Percentiles rank a stretch among this genome's conserved stretches.
Conservation (phyloP, 108 stramenopile species). For the Conticribra weissflogii region DNA sequence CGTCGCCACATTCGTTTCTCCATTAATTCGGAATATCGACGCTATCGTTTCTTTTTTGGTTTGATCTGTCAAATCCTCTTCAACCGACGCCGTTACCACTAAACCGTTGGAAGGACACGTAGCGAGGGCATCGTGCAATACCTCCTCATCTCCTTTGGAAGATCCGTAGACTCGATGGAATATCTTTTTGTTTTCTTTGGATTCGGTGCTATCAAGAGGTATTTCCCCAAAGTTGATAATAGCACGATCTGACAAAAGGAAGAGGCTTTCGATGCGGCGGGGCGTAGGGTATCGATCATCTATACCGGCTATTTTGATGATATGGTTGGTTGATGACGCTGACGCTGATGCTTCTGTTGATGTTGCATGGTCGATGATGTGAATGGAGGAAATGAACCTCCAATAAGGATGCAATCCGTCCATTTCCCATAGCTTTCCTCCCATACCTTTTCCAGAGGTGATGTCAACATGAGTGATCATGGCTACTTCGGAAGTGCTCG, state of each 20-base stretch:
- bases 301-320: constrained; percentile 25
- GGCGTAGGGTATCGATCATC: constrained; percentile 32
- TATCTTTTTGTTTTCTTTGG: background rate
- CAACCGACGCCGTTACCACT: constrained; percentile 27
- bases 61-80: too few species aligned
- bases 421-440: constrained; percentile 17
- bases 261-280: constrained; percentile 15
- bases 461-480: constrained; percentile 14
- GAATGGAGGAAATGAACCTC: constrained; percentile 22
- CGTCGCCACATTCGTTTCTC: background rate
- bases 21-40: constrained; percentile 2
- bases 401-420: constrained; percentile 33
- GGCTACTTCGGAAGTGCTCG: constrained; percentile 6
- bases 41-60: constrained; percentile 1
- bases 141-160: constrained; percentile 9
- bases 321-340: background rate
- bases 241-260: constrained; percentile 29
- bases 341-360: background rate
- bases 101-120: constrained; percentile 38
- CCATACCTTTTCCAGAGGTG: constrained; percentile 3
- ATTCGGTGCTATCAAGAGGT: constrained; percentile 7
- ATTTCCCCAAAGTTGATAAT: too few species aligned
- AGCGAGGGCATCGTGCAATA: constrained; percentile 27
- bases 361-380: background rate
- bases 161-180: constrained; percentile 29